Percentiles rank a stretch among this genome's conserved stretches.
Conservation (phyloP, 441 rosid genomes). For the Mallotus japonicus region DNA sequence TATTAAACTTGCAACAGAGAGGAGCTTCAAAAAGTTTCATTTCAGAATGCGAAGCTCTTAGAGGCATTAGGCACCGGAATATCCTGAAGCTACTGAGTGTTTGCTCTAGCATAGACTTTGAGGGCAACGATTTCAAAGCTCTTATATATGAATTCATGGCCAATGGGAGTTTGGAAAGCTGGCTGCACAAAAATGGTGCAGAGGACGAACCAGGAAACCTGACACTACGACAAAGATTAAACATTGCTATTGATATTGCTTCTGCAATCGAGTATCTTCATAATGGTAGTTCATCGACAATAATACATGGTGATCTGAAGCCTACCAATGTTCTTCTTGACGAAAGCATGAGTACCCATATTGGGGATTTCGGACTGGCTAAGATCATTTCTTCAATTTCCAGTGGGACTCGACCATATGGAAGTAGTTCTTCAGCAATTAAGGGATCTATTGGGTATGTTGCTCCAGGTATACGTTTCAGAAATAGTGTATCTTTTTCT, state of each 20-base stretch:
- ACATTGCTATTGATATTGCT: background rate
- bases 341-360: background rate
- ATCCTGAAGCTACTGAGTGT: no score
- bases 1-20: conserved; percentile 1
- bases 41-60: no score
- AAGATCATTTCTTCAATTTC: background rate
- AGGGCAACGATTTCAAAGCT: no score
- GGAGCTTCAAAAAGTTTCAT: conserved; percentile 3
- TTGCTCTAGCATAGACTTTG: no score
- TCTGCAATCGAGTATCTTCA: conserved; percentile 11
- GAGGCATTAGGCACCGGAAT: no score
- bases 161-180: no score
- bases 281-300: no score
- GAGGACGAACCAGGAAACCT: background rate
- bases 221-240: background rate
- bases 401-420: background rate
- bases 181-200: conserved; percentile 3
- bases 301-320: no score
- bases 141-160: no score
- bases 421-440: background rate
- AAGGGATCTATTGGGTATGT: no score
- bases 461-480: no score
- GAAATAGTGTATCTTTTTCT: no score
- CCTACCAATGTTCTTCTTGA: background rate
- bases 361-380: background rate